A percentile compares a stretch with the other conserved stretches of the same genome.
These are phyloP conservation scores for Gynochthodes officinalis DNA, from an alignment of 257 asterid genomes.

Conservation along the genomic window DNA sequence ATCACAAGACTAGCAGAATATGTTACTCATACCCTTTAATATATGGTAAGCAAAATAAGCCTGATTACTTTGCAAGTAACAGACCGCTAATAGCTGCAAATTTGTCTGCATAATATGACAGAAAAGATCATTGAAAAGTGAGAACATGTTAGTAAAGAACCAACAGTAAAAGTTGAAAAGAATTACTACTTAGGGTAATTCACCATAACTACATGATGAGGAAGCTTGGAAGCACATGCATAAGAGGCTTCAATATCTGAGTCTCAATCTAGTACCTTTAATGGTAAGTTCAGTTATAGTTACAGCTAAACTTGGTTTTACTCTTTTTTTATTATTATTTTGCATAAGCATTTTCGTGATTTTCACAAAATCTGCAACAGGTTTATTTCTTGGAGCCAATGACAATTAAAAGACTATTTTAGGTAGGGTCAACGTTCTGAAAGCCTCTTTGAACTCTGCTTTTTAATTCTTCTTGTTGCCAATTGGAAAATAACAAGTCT, in stretches of 20 bases:
- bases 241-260: not conserved
- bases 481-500: not conserved
- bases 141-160: not conserved
- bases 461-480: not conserved
- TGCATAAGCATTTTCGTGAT: not conserved
- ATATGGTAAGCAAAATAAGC: constrained; percentile 85
- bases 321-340: too few species aligned
- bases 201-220: not conserved
- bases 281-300: not conserved
- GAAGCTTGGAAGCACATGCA: not conserved
- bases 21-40: constrained; percentile 58
- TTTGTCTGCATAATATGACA: constrained; percentile 68
- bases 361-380: not conserved
- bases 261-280: not conserved
- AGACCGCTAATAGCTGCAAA: constrained; percentile 76
- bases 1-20: not conserved
- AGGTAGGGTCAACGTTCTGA: not conserved
- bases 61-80: constrained; percentile 90
- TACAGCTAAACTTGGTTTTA: not conserved
- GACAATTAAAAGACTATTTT: not conserved
- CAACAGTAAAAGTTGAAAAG: not conserved
- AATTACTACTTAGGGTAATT: not conserved
- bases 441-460: not conserved
- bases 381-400: not conserved
- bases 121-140: constrained; percentile 18